Evolutionary conservation across 164 flowering plant species (phyloP).

Genomic region (Tetrastigma voinierianum): DNA sequence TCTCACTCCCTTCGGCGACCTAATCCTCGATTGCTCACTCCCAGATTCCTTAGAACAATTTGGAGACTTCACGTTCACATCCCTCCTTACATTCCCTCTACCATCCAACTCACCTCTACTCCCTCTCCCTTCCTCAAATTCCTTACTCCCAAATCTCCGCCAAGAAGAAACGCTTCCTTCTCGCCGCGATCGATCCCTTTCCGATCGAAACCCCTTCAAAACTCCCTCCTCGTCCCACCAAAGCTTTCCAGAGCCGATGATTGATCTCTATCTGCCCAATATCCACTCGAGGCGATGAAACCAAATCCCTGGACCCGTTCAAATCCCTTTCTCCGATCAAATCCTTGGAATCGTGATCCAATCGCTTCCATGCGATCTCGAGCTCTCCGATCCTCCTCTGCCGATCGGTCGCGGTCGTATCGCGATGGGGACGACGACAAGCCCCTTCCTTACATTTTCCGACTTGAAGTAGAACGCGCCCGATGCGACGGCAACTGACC

Average conservation of each 20-base stretch:
- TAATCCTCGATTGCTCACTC: constrained; percentile 33
- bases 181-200: constrained; percentile 65
- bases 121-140: constrained; percentile 32
- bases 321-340: constrained; percentile 56
- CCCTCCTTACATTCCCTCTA: constrained; percentile 24
- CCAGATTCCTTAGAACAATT: constrained; percentile 9
- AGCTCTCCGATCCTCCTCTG: constrained; percentile 58
- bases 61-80: constrained; percentile 16
- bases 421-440: constrained; percentile 39
- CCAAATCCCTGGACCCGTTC: constrained; percentile 39
- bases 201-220: constrained; percentile 82
- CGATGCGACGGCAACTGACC: constrained; percentile 56
- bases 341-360: constrained; percentile 55
- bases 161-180: constrained; percentile 64
- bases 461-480: constrained; percentile 49
- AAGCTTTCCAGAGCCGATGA: constrained; percentile 76
- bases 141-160: constrained; percentile 53
- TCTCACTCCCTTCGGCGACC: constrained; percentile 26
- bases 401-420: constrained; percentile 55
- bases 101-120: constrained; percentile 34
- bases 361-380: constrained; percentile 46
- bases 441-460: constrained; percentile 43
- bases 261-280: constrained; percentile 31
- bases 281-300: constrained; percentile 38
- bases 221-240: constrained; percentile 63